phyloP scores from a whole-genome alignment of 2,329 filamentous ascomycete genomes.

The Fusarium sarcochroum region DNA sequence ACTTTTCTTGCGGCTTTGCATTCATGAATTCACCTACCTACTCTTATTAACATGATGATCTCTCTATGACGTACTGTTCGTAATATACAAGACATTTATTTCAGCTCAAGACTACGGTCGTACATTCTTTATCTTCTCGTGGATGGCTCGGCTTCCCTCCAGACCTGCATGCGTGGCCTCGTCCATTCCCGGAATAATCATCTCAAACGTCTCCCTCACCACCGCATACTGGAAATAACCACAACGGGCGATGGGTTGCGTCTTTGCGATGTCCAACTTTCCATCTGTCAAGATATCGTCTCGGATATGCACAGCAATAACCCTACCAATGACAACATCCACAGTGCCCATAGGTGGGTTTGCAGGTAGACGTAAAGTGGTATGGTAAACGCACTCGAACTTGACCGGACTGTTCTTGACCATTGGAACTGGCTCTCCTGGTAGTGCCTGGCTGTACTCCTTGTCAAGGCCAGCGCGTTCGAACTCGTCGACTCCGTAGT shows the following conservation, averaged over 20 bases:
- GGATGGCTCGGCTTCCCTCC: neutral
- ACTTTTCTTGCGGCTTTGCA: too few species aligned
- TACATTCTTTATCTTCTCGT: too few species aligned
- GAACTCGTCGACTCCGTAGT: conserved; percentile 25
- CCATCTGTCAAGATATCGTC: conserved; percentile 25
- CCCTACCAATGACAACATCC: conserved; percentile 23
- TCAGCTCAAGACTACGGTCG: too few species aligned
- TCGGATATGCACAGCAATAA: conserved; percentile 18
- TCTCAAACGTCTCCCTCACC: conserved; percentile 21
- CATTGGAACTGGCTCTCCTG: conserved; percentile 6
- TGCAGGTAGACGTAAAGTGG: conserved; percentile 19
- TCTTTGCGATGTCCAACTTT: conserved; percentile 14
- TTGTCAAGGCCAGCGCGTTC: conserved; percentile 15
- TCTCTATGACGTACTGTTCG: too few species aligned
- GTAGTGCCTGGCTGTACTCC: conserved; percentile 1
- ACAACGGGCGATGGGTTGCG: conserved; percentile 26
- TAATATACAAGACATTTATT: too few species aligned
- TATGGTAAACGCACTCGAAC: conserved; percentile 24
- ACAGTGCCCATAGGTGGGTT: conserved; percentile 27
- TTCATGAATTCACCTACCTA: too few species aligned
- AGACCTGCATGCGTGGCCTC: neutral
- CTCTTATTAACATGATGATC: too few species aligned
- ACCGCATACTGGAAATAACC: conserved; percentile 26
- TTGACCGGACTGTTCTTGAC: conserved; percentile 27
- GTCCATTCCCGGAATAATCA: conserved; percentile 5